Percentiles rank a stretch among this genome's conserved stretches.
Conservation (phyloP, 1,284 basidiomycete species). For the Gomphus sp. region DNA sequence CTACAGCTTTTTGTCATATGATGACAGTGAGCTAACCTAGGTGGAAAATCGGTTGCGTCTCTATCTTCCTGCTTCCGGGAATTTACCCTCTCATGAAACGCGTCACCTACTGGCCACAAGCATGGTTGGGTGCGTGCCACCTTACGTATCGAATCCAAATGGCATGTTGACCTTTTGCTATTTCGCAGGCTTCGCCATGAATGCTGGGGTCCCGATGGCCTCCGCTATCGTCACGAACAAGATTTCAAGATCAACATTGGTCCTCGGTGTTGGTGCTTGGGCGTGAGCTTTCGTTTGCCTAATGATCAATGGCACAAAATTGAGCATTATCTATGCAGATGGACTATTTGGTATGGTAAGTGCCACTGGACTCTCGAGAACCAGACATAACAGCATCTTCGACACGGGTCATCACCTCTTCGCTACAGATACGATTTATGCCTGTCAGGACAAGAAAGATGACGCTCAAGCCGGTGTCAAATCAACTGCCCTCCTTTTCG, state of each 20-base stretch:
- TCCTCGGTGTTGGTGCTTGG: not conserved
- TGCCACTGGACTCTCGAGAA: not conserved
- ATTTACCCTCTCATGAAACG: slow-evolving; percentile 58
- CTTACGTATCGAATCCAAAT: not conserved
- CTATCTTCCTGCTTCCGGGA: slow-evolving; percentile 34
- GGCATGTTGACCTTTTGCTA: slow-evolving; percentile 9
- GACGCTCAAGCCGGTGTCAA: slow-evolving; percentile 36
- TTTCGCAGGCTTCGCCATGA: not conserved
- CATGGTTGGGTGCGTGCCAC: slow-evolving; percentile 36
- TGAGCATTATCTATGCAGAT: not conserved
- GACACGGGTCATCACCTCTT: slow-evolving; percentile 16
- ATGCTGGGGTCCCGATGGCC: not conserved
- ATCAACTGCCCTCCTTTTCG: slow-evolving; percentile 36
- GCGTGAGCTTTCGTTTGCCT: not conserved
- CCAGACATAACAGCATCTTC: not conserved
- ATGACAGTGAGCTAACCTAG: slow-evolving; percentile 17
- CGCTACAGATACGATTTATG: slow-evolving; percentile 40
- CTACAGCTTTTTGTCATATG: not conserved
- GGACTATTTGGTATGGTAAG: not conserved
- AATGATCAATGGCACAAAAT: not conserved
- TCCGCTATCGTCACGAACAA: not conserved
- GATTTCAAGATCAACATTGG: not conserved
- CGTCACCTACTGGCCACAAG: slow-evolving; percentile 56
- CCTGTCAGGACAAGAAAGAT: slow-evolving; percentile 36
- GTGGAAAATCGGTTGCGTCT: slow-evolving; percentile 30